Conservation (phyloP, 228 moss, liverwort and hornwort genomes). For the Sphagnum fallax region DNA sequence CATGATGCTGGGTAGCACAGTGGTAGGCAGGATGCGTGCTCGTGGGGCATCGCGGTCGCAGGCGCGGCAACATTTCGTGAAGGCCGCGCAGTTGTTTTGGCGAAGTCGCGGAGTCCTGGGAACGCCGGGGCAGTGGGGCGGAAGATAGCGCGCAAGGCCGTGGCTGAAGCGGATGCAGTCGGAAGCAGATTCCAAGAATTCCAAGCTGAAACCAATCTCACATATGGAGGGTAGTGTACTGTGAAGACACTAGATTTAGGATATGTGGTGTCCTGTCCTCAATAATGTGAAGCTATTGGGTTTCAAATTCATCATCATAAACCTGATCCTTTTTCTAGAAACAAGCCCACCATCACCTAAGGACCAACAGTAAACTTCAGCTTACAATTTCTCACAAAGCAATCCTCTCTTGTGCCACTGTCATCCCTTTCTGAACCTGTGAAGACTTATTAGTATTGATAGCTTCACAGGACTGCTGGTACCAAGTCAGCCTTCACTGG, state of each 20-base stretch:
- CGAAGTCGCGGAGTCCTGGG: constrained; percentile 11
- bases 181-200: too few relatives aligned
- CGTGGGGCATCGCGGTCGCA: neutral
- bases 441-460: neutral
- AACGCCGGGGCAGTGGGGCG: constrained; percentile 3
- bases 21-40: constrained; percentile 7
- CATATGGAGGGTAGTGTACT: too few relatives aligned
- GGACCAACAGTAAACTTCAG: too few relatives aligned
- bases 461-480: neutral
- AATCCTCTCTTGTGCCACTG: too few relatives aligned
- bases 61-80: constrained; percentile 31
- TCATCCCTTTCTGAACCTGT: neutral
- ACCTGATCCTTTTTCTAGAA: too few relatives aligned
- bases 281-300: too few relatives aligned
- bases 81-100: constrained; percentile 27
- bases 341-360: too few relatives aligned
- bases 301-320: too few relatives aligned
- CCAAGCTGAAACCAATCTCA: neutral
- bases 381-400: too few relatives aligned
- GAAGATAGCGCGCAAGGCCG: constrained; percentile 19
- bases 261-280: too few relatives aligned
- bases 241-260: too few relatives aligned
- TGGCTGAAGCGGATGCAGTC: constrained; percentile 20
- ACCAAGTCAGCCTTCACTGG: too few relatives aligned
- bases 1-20: neutral